Percentiles rank a stretch among this genome's conserved stretches.
These are phyloP conservation scores for Beauveria sp. DNA, from an alignment of 2,329 filamentous ascomycete species.

Conservation along the genomic window DNA sequence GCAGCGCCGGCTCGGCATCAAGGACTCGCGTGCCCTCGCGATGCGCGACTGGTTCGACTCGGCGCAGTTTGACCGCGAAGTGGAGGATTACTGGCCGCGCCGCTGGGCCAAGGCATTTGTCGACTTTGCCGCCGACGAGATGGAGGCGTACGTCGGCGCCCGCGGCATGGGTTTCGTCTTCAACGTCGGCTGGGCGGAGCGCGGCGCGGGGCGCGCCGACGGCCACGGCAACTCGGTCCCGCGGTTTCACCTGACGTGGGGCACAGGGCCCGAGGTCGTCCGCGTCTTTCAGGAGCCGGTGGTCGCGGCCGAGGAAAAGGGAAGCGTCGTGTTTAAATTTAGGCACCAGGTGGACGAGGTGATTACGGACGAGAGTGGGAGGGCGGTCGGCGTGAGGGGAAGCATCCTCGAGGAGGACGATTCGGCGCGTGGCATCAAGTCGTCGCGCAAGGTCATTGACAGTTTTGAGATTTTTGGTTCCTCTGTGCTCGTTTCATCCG, in stretches of 20 bases:
- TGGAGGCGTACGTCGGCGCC: conserved; percentile 50
- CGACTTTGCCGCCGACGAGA: conserved; percentile 50
- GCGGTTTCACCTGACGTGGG: conserved; percentile 56
- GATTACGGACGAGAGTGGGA: conserved; percentile 42
- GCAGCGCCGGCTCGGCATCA: conserved; percentile 51
- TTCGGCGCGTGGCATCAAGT: conserved; percentile 42
- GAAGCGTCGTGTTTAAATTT: conserved; percentile 47
- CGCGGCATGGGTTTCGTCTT: conserved; percentile 44
- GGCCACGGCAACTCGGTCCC: conserved; percentile 57
- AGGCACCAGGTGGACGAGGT: conserved; percentile 51
- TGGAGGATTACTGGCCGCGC: conserved; percentile 50
- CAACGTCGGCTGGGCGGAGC: conserved; percentile 55
- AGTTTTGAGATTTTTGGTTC: conserved; percentile 47
- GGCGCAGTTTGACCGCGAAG: conserved; percentile 49
- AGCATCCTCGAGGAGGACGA: conserved; percentile 44
- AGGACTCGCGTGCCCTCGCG: conserved; percentile 49
- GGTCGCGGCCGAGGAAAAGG: conserved; percentile 41
- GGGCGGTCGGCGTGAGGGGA: conserved; percentile 46
- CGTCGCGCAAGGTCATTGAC: conserved; percentile 39
- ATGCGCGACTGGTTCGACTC: conserved; percentile 52
- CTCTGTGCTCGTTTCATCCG: conserved; percentile 47
- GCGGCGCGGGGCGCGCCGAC: conserved; percentile 46
- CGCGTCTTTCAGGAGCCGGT: conserved; percentile 51
- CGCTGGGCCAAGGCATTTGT: conserved; percentile 58
- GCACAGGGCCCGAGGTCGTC: conserved; percentile 53